Evolutionary conservation across 2,329 filamentous ascomycete species (phyloP), one percentile per base, ranked within the genome.

Genomic region (Mollisia scopiformis): DNA sequence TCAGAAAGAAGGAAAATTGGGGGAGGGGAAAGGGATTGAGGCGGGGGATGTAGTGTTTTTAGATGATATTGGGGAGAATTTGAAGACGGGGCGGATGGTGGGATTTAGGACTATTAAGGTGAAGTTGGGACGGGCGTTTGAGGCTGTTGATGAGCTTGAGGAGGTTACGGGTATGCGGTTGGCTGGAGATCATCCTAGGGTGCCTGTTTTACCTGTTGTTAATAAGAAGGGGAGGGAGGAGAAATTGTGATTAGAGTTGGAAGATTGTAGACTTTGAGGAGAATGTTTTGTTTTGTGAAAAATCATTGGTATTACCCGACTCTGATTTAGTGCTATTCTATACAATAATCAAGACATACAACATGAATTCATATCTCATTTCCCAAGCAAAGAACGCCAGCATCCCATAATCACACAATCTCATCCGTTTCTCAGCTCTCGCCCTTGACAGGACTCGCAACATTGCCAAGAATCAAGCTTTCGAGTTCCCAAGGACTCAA

Each of bases 91-190:
- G 1, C 90, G 82, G 75, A 82, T 82, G 52, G 79, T 87, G 23
- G 94, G 94, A 0, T 88, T 98, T 74, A 77, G 82, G 58, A 98
- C 94, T 0, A 84, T 98, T 66, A 97, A 94, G 76, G 95, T 98
- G 1, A 80, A 84, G 8, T 77, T 98, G 28, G 93, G 93, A 1
- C 86, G 83, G 74, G 86, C 90, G 1, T 90, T 85, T 72, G 88
- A 93, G 73, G 93, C 94, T 0, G 93, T 98, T 0, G 88, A 85
- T 67, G 87, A 93, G 75, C 77, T 98, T 60, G 94, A 98, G 77
- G 78, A 76, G 58, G 77, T 91, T 23, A 93, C 90, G 1, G 92
- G 91, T 0, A 69, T 97, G 66, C 74, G 76, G 33, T 74, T 94
- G 57, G 67, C 67, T 8, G 73, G 73, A 5, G 43, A 59, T 46